Evolutionary conservation across 192 early-diverging fungal species (phyloP).

Genomic region (Dispira simplex): DNA sequence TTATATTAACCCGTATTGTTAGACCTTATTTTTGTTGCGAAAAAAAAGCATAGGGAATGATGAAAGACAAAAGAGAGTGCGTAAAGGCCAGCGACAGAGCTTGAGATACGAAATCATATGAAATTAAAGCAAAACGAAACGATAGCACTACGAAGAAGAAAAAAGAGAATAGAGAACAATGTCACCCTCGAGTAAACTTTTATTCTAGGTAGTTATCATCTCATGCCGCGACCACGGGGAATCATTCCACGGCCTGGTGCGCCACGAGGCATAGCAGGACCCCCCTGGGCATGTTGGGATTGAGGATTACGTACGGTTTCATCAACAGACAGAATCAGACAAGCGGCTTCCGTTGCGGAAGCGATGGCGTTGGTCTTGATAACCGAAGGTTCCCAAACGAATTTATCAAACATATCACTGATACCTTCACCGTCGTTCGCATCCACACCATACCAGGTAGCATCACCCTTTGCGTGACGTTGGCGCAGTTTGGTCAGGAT

Average conservation of each 20-base stretch:
- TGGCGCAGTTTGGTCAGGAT: slow-evolving; percentile 94
- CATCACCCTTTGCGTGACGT: slow-evolving; percentile 59
- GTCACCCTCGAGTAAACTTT: not conserved
- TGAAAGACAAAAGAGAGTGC: not conserved
- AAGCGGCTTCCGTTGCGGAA: slow-evolving; percentile 90
- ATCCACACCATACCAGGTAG: slow-evolving; percentile 84
- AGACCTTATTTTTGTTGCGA: not conserved
- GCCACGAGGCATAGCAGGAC: slow-evolving; percentile 31
- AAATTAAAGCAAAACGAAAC: too few relatives aligned
- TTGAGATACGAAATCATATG: not conserved
- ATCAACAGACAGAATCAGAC: slow-evolving; percentile 89
- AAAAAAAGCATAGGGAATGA: not conserved
- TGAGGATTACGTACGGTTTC: slow-evolving; percentile 92
- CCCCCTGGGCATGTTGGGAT: slow-evolving; percentile 57
- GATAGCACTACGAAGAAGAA: not conserved
- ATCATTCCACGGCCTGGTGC: slow-evolving; percentile 31
- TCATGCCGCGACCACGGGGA: slow-evolving; percentile 49
- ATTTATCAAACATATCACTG: slow-evolving; percentile 77
- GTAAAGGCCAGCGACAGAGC: not conserved
- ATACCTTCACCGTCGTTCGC: slow-evolving; percentile 69
- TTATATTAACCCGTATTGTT: too few relatives aligned
- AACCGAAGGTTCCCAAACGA: slow-evolving; percentile 97
- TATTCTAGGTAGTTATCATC: not conserved
- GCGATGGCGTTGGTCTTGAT: slow-evolving; percentile 96
- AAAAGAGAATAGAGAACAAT: not conserved